These are phyloP conservation scores for Blastocladiella emersonii DNA, from an alignment of 371 early-diverging fungal genomes.

Conservation along the genomic window DNA sequence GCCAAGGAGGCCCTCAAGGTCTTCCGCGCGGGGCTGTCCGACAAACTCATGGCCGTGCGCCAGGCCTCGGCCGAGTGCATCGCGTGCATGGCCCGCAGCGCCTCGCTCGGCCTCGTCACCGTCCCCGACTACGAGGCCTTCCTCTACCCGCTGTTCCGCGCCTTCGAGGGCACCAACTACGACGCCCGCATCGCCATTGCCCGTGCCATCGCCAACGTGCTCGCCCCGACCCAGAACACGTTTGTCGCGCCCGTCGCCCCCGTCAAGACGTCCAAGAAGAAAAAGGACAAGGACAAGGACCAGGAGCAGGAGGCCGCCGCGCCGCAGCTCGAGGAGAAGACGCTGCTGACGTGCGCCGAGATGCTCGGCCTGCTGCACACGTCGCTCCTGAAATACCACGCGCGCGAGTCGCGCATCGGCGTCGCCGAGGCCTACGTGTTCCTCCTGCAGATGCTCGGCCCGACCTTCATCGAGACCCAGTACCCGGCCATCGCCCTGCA, in stretches of 20 bases:
- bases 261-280: conserved; percentile 20
- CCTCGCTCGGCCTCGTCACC: conserved; percentile 28
- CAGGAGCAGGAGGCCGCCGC: conserved; percentile 17
- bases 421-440: conserved; percentile 66
- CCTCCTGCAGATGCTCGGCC: conserved; percentile 54
- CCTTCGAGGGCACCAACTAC: conserved; percentile 52
- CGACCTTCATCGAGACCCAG: conserved; percentile 54
- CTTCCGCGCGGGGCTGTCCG: conserved; percentile 45
- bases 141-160: conserved; percentile 39
- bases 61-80: conserved; percentile 54
- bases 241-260: conserved; percentile 18
- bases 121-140: conserved; percentile 47
- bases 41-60: conserved; percentile 60
- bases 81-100: conserved; percentile 30
- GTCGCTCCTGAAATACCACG: conserved; percentile 41
- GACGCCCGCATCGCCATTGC: conserved; percentile 49
- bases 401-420: conserved; percentile 60
- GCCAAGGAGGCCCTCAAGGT: conserved; percentile 61
- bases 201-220: conserved; percentile 41
- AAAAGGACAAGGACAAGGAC: conserved; percentile 9
- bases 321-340: conserved; percentile 6
- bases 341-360: conserved; percentile 47
- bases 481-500: conserved; percentile 54
- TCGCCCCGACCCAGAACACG: conserved; percentile 35
- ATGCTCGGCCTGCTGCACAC: conserved; percentile 46